Base-by-base conservation (phyloP, 495 filamentous ascomycete genomes). In the Penicillium maclennaniae region DNA sequence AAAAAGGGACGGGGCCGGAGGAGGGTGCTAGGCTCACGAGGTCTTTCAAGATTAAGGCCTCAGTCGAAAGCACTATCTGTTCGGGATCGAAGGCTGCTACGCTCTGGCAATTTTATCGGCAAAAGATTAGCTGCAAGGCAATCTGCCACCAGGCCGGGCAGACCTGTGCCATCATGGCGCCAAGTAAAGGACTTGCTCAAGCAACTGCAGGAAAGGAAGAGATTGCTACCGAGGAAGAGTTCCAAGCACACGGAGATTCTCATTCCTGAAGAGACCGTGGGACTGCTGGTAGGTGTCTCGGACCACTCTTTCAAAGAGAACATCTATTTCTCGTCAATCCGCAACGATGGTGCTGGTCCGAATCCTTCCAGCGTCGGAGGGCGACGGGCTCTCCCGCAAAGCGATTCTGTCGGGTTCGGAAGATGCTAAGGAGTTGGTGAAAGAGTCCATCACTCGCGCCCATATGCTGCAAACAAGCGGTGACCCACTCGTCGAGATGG, bases 301-400 rank as follows among this genome's bases (percentile, higher is more conserved):
- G 50, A 52, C 1, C 59, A 55, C 34, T 51, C 53, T 8, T 38
- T 59, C 39, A 49, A 58, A 39, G 74, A 77, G 49, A 77, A 77
- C 54, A 64, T 76, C 8, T 76, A 62, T 63, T 67, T 65, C 50
- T 49, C 70, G 7, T 49, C 56, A 9, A 40, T 75, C 15, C 67
- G 59, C 12, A 65, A 75, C 50, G 74, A n/a, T n/a, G 73, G 25
- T 76, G 74, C 45, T 62, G 63, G 67, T 77, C 25, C 74, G 69
- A 34, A 62, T 74, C 3, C 27, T 72, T 20, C 54, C 58, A 38
- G 38, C 64, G 15, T 16, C 28, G 0, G 62, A 76, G 42, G 70
- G 67, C 45, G 62, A 70, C 27, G 71, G 73, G 15, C 20, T 56
- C 0, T 44, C 59, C 43, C 71, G 74, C 25, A 70, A 63, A 52